A percentile compares a stretch with the other conserved stretches of the same genome.
Conservation (phyloP, 169 alveolate genomes). For the Plasmodium falciparum region DNA sequence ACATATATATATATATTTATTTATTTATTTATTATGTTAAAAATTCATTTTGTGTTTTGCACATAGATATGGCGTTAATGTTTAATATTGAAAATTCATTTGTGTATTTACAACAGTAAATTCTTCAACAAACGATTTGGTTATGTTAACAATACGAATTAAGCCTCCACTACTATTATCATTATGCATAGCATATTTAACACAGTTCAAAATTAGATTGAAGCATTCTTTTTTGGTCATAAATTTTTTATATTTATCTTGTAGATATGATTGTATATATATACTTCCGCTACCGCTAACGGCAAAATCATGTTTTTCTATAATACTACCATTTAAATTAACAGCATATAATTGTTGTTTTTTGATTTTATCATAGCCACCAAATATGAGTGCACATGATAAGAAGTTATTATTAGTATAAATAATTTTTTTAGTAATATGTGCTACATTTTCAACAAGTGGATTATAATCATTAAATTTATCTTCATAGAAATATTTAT, state of each 20-base stretch:
- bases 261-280: conserved; percentile 92
- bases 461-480: conserved; percentile 78
- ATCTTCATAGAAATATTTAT: conserved; percentile 71
- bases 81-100: conserved; percentile 34
- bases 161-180: conserved; percentile 96
- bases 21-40: not conserved
- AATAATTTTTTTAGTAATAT: conserved; percentile 84
- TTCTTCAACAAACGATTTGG: conserved; percentile 78
- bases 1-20: not conserved
- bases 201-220: conserved; percentile 85
- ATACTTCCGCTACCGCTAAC: conserved; percentile 95
- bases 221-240: conserved; percentile 92
- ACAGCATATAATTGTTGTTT: conserved; percentile 90
- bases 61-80: not conserved
- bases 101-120: conserved; percentile 63
- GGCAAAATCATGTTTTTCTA: conserved; percentile 87
- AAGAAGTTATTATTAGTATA: conserved; percentile 90
- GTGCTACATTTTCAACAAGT: conserved; percentile 85
- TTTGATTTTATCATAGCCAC: conserved; percentile 91
- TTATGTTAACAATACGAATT: conserved; percentile 85
- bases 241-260: conserved; percentile 87
- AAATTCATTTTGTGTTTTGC: not conserved
- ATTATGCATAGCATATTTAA: conserved; percentile 91
- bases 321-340: conserved; percentile 93
- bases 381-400: conserved; percentile 92